A percentile compares a stretch with the other conserved stretches of the same genome.
These are phyloP conservation scores for Nemania serpens DNA, from an alignment of 2,329 filamentous ascomycete genomes.

Conservation along the genomic window DNA sequence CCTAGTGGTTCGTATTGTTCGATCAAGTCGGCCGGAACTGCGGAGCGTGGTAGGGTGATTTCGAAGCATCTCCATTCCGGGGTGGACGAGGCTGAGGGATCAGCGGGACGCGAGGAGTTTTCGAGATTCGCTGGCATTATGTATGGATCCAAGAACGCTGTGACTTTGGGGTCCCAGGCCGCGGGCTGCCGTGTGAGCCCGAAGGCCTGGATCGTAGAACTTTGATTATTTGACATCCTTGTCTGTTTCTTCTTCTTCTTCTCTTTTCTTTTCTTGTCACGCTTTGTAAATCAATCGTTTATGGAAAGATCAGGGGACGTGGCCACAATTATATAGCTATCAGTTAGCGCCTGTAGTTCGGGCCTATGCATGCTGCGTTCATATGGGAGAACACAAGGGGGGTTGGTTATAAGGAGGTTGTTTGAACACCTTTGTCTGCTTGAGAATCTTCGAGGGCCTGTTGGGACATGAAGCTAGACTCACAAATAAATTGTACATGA, in stretches of 20 bases:
- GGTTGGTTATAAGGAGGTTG: too few species aligned
- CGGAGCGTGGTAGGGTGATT: neutral
- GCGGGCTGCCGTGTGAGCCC: neutral
- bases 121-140: neutral
- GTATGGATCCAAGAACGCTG: slow-evolving; percentile 15
- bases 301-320: neutral
- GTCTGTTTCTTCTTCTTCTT: too few species aligned
- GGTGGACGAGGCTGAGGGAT: neutral
- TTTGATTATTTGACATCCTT: neutral
- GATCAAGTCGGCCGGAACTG: too few species aligned
- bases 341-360: neutral
- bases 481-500: slow-evolving; percentile 5
- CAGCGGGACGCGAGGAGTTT: neutral
- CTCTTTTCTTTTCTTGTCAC: too few species aligned
- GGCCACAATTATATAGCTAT: neutral
- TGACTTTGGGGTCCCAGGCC: slow-evolving; percentile 6
- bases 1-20: too few species aligned
- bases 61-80: slow-evolving; percentile 9
- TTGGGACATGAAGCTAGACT: neutral
- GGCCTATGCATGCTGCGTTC: neutral
- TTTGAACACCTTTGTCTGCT: too few species aligned
- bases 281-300: neutral
- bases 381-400: neutral
- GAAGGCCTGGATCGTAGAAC: slow-evolving; percentile 2
- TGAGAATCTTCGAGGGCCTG: neutral